Evolutionary conservation across 2,329 filamentous ascomycete species (phyloP).

Genomic region (Aspergillus sp.): DNA sequence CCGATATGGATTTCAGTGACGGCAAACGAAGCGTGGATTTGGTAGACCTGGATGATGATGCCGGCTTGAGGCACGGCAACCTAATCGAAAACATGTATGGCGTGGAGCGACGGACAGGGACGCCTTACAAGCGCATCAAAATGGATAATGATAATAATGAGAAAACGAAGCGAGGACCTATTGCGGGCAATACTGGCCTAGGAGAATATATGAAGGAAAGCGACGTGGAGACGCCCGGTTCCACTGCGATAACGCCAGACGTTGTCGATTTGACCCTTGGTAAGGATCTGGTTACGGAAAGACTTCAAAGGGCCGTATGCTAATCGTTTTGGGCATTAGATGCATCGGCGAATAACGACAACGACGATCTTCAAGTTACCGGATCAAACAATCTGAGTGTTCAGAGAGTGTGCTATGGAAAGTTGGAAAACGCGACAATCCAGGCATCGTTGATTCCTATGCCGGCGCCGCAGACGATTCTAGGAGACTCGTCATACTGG

Average conservation of each 20-base stretch:
- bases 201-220: slow-evolving; percentile 68
- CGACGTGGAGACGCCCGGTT: slow-evolving; percentile 47
- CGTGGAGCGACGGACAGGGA: slow-evolving; percentile 64
- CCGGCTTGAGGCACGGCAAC: slow-evolving; percentile 23
- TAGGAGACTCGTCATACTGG: slow-evolving; percentile 56
- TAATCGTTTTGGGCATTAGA: slow-evolving; percentile 23
- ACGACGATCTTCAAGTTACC: slow-evolving; percentile 42
- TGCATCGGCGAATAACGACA: slow-evolving; percentile 26
- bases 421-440: slow-evolving; percentile 66
- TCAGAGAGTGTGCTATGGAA: slow-evolving; percentile 79
- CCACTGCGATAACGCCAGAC: slow-evolving; percentile 51
- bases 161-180: slow-evolving; percentile 41
- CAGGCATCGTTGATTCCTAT: slow-evolving; percentile 70
- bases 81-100: slow-evolving; percentile 76
- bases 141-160: slow-evolving; percentile 47
- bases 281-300: slow-evolving; percentile 17
- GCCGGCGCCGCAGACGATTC: slow-evolving; percentile 60
- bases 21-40: slow-evolving; percentile 32
- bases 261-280: slow-evolving; percentile 48
- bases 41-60: slow-evolving; percentile 28
- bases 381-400: slow-evolving; percentile 61
- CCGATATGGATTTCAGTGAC: slow-evolving; percentile 23
- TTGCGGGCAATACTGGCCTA: slow-evolving; percentile 56
- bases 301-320: slow-evolving; percentile 2
- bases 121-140: slow-evolving; percentile 67